Percentiles rank a stretch among this genome's conserved stretches.
Conservation (phyloP, 257 asterid species). For the Ajuga chamaepitys region DNA sequence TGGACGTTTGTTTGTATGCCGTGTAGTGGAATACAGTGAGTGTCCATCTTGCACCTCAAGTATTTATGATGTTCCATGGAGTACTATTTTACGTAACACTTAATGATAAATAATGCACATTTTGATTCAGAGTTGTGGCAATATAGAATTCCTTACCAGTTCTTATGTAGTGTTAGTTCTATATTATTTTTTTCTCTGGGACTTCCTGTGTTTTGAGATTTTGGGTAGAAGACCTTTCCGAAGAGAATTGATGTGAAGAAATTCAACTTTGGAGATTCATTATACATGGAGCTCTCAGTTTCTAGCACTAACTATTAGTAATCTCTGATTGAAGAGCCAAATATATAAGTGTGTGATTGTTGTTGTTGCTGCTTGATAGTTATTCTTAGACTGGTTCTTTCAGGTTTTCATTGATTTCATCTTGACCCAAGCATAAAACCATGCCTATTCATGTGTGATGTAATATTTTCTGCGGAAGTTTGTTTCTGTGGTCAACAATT, state of each 20-base stretch:
- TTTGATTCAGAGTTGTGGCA: not conserved
- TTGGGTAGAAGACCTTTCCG: not conserved
- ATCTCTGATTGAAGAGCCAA: conserved; percentile 1
- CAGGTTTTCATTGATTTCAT: not conserved
- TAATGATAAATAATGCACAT: not conserved
- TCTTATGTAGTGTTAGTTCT: not conserved
- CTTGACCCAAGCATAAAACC: not conserved
- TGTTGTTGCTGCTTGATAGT: not conserved
- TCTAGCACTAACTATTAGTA: not conserved
- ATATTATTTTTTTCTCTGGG: not conserved
- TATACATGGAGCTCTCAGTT: not conserved
- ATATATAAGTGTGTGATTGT: not conserved
- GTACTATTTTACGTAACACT: not conserved
- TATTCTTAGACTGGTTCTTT: not conserved
- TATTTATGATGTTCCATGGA: not conserved
- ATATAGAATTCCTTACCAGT: not conserved
- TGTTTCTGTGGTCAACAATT: not conserved
- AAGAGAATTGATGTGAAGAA: not conserved
- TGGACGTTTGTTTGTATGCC: conserved; percentile 83
- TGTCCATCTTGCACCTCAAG: conserved; percentile 7
- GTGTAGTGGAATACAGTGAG: conserved; percentile 95
- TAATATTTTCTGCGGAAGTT: not conserved
- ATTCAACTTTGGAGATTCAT: not conserved
- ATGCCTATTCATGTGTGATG: not conserved
- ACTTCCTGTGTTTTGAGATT: not conserved